Evolutionary conservation across 179 eudicot species (phyloP).

Genomic region (Camellia oleifera): DNA sequence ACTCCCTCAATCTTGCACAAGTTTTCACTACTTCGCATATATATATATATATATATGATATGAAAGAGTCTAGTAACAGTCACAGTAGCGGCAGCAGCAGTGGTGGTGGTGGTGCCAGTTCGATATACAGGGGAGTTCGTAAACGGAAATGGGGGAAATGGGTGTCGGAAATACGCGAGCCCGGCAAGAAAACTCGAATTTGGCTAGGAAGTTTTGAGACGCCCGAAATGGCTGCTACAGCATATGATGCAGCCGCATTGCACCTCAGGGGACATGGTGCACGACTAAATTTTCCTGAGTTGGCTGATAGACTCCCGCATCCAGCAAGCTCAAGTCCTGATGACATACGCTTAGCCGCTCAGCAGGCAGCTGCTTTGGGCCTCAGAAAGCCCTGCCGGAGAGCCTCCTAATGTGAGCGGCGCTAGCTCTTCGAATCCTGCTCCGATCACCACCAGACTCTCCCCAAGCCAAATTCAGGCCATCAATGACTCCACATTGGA

Average conservation of each 20-base stretch:
- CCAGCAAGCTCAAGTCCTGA: slow-evolving; percentile 38
- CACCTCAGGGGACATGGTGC: slow-evolving; percentile 23
- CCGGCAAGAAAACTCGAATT: slow-evolving; percentile 20
- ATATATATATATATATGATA: not conserved
- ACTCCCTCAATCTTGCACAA: not conserved
- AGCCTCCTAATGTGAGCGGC: not conserved
- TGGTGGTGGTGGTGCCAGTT: not conserved
- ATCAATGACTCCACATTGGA: slow-evolving; percentile 45
- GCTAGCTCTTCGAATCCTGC: not conserved
- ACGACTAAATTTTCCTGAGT: slow-evolving; percentile 51
- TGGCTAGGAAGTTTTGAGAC: slow-evolving; percentile 27
- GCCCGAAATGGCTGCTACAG: slow-evolving; percentile 25
- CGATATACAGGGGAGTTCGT: slow-evolving; percentile 19
- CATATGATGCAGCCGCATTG: slow-evolving; percentile 22
- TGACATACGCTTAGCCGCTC: slow-evolving; percentile 50
- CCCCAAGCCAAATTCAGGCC: slow-evolving; percentile 46
- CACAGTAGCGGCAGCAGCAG: not conserved
- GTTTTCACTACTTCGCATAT: not conserved
- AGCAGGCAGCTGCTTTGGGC: slow-evolving; percentile 36
- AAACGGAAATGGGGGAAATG: slow-evolving; percentile 33
- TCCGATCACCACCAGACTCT: slow-evolving; percentile 34
- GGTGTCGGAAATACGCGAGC: slow-evolving; percentile 32
- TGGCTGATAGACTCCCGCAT: slow-evolving; percentile 22
- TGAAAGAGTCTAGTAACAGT: not conserved
- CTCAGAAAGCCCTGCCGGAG: slow-evolving; percentile 8